These are phyloP conservation scores for Takashimella koratensis DNA, from an alignment of 1,284 basidiomycete genomes.

Conservation along the genomic window DNA sequence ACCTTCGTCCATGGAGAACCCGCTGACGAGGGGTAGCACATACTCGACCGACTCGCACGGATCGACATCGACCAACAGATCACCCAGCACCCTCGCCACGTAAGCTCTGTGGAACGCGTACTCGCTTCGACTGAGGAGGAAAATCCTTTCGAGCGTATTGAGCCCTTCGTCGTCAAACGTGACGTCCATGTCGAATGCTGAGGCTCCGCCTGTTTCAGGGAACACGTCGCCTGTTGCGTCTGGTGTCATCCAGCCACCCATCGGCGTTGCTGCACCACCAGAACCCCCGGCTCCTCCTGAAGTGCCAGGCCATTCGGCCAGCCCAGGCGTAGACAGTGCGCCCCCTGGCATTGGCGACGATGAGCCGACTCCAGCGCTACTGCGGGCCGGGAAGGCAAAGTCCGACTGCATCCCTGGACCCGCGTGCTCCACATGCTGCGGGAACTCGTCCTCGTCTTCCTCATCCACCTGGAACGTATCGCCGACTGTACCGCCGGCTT, in stretches of 20 bases:
- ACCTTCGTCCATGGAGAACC: constrained; percentile 85
- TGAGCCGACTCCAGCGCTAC: not conserved
- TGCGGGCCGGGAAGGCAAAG: not conserved
- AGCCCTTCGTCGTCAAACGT: constrained; percentile 62
- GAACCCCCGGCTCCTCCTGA: too few relatives aligned
- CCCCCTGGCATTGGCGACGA: not conserved
- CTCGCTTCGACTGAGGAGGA: constrained; percentile 83
- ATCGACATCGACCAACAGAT: constrained; percentile 68
- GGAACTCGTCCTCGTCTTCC: not conserved
- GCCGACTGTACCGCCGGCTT: too few relatives aligned
- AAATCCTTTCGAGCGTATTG: constrained; percentile 85
- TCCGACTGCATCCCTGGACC: not conserved
- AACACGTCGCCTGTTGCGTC: constrained; percentile 29
- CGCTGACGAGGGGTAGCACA: constrained; percentile 82
- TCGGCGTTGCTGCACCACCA: too few relatives aligned
- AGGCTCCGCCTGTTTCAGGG: constrained; percentile 14
- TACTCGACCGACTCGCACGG: constrained; percentile 91
- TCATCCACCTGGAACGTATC: not conserved
- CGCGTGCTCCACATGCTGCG: not conserved
- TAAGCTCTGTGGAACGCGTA: constrained; percentile 78
- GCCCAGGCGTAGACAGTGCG: not conserved
- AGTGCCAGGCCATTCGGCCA: not conserved
- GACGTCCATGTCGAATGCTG: constrained; percentile 35
- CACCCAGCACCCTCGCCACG: constrained; percentile 74
- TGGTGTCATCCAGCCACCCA: not conserved